Conservation (phyloP, 345 rosid genomes). For the Pistacia integerrima region DNA sequence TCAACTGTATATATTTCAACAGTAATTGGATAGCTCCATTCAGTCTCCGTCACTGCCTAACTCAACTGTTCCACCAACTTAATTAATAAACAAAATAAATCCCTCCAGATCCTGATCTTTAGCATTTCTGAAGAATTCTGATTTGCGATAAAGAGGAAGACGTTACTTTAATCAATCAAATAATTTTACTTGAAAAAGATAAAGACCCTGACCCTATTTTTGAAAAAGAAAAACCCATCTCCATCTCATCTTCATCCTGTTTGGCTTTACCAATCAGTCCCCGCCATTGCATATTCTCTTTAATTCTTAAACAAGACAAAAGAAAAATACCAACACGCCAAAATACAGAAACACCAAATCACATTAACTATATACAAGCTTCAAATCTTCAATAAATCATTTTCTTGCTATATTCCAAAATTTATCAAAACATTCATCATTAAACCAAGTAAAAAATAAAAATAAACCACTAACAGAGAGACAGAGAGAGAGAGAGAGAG, state of each 20-base stretch:
- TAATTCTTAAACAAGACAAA: no score
- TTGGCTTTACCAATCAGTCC: background rate
- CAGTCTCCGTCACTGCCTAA: no score
- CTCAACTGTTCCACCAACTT: background rate
- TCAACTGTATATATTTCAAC: no score
- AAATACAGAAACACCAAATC: no score
- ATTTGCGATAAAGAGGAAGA: background rate
- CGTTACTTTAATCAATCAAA: background rate
- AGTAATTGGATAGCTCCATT: no score
- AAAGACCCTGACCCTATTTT: background rate
- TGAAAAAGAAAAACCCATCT: background rate
- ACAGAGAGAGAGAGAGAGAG: background rate
- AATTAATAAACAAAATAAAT: no score
- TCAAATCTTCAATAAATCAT: background rate
- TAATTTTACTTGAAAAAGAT: background rate
- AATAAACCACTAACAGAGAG: background rate
- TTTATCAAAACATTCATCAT: background rate
- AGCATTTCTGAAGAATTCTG: background rate
- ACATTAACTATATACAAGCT: background rate
- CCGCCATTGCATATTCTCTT: background rate
- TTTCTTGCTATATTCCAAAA: constrained; percentile 4
- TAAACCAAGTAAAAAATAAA: background rate
- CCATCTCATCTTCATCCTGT: background rate
- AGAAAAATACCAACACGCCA: no score
- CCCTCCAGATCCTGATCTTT: no score